These are phyloP conservation scores for Ananas comosus DNA, from an alignment of 176 grass and related monocot species.

Conservation along the genomic window DNA sequence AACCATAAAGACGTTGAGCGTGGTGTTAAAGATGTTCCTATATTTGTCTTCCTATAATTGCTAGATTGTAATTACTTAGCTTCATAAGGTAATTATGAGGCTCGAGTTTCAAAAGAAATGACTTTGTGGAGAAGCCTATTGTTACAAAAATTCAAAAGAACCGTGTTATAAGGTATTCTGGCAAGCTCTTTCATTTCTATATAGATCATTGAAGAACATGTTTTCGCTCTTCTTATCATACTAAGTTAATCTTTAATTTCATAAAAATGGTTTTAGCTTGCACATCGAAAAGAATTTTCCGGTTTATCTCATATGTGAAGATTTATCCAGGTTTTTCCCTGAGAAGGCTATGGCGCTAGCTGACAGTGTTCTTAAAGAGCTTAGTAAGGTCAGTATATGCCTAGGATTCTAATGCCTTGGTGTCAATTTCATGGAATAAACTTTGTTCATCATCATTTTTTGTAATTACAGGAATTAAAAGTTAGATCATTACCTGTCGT, in stretches of 20 bases:
- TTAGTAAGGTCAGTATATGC: slow-evolving; percentile 53
- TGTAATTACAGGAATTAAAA: slow-evolving; percentile 52
- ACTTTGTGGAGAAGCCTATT: no score
- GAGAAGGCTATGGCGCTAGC: slow-evolving; percentile 69
- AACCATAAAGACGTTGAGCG: no score
- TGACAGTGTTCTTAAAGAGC: slow-evolving; percentile 56
- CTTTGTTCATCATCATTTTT: background rate
- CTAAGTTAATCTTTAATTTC: background rate
- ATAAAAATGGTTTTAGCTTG: background rate
- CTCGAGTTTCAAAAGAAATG: no score
- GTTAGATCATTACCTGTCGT: slow-evolving; percentile 48
- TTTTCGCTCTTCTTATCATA: background rate
- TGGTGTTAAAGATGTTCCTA: no score
- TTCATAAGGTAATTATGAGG: no score
- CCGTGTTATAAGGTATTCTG: background rate
- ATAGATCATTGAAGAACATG: background rate
- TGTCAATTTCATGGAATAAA: background rate
- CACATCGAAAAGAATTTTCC: background rate
- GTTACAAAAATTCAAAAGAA: background rate
- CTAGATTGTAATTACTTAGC: no score
- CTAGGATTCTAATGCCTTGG: background rate
- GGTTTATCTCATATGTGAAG: background rate
- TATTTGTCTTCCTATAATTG: no score
- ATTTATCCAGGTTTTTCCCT: slow-evolving; percentile 60
- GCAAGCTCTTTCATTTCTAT: background rate